phyloP scores from a whole-genome alignment of 306 rosid genomes.

The Urtica urens region DNA sequence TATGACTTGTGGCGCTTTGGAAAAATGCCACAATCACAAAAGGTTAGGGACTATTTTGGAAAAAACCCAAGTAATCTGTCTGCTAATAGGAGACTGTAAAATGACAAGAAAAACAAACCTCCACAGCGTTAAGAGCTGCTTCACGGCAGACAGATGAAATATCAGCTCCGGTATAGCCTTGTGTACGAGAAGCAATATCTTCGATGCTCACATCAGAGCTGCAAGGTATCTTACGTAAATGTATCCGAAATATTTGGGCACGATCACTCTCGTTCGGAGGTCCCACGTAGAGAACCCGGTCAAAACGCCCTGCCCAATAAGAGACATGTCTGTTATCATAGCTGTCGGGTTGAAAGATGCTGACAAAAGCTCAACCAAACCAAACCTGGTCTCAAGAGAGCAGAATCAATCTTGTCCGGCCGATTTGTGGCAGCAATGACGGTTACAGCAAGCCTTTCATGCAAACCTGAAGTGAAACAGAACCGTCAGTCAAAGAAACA shows the following conservation, averaged over 20 bases:
- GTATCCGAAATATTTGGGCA: conserved; percentile 70
- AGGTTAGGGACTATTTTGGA: not conserved
- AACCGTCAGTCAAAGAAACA: conserved; percentile 3
- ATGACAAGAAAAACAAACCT: conserved; percentile 39
- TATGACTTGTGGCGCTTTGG: not conserved
- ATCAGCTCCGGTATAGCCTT: conserved; percentile 81
- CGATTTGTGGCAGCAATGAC: conserved; percentile 92
- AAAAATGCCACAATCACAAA: not conserved
- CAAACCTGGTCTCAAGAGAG: conserved; percentile 83
- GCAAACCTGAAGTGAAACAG: conserved; percentile 53
- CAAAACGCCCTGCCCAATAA: conserved; percentile 67
- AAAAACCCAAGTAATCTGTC: too few relatives aligned
- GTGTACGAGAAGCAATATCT: conserved; percentile 51
- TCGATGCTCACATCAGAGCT: conserved; percentile 45
- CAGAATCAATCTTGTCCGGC: conserved; percentile 86
- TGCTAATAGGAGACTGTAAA: conserved; percentile 3
- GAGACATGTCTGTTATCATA: conserved; percentile 6
- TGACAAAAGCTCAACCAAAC: conserved; percentile 1
- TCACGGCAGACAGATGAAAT: conserved; percentile 71
- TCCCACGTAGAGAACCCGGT: conserved; percentile 77
- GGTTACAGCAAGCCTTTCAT: conserved; percentile 68
- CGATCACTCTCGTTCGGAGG: conserved; percentile 73
- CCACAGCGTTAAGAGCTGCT: conserved; percentile 70
- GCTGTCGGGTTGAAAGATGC: conserved; percentile 1
- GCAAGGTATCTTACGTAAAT: conserved; percentile 63